Conservation (phyloP, 306 rosid genomes). For the Alnus glutinosa region DNA sequence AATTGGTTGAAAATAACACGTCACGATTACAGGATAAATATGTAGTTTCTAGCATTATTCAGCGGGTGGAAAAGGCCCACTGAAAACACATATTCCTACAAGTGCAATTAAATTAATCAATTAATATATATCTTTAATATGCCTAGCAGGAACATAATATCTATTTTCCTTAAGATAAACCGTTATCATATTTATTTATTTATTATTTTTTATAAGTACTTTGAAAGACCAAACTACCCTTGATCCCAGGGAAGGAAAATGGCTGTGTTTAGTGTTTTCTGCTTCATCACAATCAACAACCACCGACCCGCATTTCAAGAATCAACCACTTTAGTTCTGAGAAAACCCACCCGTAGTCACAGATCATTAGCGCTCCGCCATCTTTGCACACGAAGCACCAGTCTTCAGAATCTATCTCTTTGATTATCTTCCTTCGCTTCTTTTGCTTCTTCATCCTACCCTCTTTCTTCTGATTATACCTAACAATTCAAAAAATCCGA, state of each 20-base stretch:
- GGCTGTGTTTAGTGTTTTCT: not conserved
- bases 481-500: not conserved
- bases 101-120: no score
- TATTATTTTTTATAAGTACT: no score
- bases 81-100: no score
- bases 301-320: not conserved
- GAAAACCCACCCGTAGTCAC: constrained; percentile 33
- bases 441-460: not conserved
- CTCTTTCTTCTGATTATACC: not conserved
- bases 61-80: no score
- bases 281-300: not conserved
- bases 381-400: constrained; percentile 53
- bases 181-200: no score
- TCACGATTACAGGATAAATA: no score
- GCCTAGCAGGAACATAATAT: no score
- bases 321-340: not conserved
- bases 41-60: no score
- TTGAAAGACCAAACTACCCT: not conserved
- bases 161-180: no score
- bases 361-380: constrained; percentile 42
- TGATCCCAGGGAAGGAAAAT: not conserved
- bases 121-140: no score
- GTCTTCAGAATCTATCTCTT: constrained; percentile 21
- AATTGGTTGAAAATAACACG: no score
- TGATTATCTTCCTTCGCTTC: not conserved